These are phyloP conservation scores for Lactuca sativa DNA, from an alignment of 129 eudicot genomes.

Conservation along the genomic window DNA sequence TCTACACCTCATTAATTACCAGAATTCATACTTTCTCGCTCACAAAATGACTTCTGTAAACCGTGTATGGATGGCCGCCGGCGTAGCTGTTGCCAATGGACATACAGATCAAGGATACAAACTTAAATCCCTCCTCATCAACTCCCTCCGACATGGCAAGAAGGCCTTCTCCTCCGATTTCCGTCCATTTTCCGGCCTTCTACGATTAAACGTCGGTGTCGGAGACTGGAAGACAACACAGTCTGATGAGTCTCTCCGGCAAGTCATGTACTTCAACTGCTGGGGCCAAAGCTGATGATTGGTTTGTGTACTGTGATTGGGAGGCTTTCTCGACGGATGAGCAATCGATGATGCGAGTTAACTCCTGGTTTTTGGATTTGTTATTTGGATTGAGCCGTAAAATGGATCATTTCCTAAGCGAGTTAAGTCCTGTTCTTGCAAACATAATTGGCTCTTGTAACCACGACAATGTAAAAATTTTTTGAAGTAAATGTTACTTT, in stretches of 20 bases:
- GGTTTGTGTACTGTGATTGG: not conserved
- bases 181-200: conserved; percentile 8
- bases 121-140: conserved; percentile 34
- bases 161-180: conserved; percentile 25
- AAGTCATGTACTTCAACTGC: conserved; percentile 38
- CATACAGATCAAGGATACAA: conserved; percentile 47
- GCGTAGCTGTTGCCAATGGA: conserved; percentile 36
- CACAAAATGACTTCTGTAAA: conserved; percentile 31
- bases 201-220: not conserved
- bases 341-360: not conserved
- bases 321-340: not conserved
- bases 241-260: conserved; percentile 25
- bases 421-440: conserved; percentile 3
- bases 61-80: conserved; percentile 49
- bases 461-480: no score
- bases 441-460: not conserved
- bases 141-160: conserved; percentile 38
- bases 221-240: not conserved
- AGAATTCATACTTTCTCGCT: not conserved
- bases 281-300: conserved; percentile 21
- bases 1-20: not conserved
- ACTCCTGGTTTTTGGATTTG: not conserved
- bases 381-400: not conserved
- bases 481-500: no score
- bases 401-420: not conserved